Evolutionary conservation across 1,284 basidiomycete species (phyloP).

Genomic region (Ceratobasidium sp.): DNA sequence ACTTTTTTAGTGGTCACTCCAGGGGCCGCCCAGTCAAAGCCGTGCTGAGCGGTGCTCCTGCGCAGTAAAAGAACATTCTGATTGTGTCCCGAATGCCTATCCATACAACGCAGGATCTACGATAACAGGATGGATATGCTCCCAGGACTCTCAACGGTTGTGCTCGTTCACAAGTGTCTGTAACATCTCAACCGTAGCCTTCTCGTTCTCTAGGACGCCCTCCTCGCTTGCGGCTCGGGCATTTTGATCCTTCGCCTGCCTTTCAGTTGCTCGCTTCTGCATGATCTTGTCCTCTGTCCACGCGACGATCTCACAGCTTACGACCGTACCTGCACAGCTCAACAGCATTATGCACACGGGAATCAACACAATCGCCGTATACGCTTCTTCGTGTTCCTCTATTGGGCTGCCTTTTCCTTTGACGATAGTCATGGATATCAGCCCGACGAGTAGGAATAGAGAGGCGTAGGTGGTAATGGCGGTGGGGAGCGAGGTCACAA

Average conservation of each 20-base stretch:
- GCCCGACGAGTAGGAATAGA: slow-evolving; percentile 5
- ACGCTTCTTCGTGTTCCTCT: background rate
- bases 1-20: no score
- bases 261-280: background rate
- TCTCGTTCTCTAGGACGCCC: background rate
- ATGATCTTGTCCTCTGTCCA: background rate
- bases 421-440: slow-evolving; percentile 19
- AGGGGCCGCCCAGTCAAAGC: no score
- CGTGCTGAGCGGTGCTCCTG: no score
- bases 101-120: no score
- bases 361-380: background rate
- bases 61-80: no score
- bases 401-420: background rate
- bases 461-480: slow-evolving; percentile 18
- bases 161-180: background rate
- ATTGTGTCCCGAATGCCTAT: no score
- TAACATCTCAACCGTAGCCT: background rate
- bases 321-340: background rate
- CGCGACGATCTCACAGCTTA: background rate
- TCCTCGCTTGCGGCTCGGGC: background rate
- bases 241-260: background rate
- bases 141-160: no score
- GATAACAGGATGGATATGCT: no score
- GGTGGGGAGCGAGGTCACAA: slow-evolving; percentile 15
- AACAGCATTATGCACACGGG: background rate